phyloP scores from a whole-genome alignment of 176 grass and related monocot genomes.

The Microstegium vimineum region DNA sequence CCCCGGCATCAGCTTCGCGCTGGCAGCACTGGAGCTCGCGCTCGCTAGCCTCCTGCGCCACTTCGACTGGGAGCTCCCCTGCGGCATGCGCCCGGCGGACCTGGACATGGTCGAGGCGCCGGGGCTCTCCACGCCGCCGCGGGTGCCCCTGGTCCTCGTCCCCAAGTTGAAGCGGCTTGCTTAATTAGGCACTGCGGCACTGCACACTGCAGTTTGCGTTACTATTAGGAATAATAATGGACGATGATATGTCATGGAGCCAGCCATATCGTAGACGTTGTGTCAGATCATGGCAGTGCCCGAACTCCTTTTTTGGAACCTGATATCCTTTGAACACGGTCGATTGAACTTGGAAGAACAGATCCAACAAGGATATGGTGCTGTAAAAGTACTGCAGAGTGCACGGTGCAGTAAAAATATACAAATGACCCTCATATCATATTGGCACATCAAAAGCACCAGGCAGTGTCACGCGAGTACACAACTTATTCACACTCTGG shows the following conservation, averaged over 20 bases:
- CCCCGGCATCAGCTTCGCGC: constrained; percentile 39
- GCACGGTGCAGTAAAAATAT: constrained; percentile 1
- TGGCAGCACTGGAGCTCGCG: constrained; percentile 34
- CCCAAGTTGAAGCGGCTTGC: not conserved
- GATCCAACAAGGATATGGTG: not conserved
- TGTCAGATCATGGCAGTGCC: no score
- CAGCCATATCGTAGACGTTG: no score
- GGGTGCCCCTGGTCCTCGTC: not conserved
- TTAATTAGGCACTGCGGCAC: not conserved
- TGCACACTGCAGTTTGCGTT: not conserved
- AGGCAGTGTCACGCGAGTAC: not conserved
- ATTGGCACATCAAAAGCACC: not conserved
- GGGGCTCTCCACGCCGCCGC: not conserved
- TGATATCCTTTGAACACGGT: not conserved
- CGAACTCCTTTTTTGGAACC: no score
- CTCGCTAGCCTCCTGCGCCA: constrained; percentile 36
- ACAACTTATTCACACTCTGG: constrained; percentile 35
- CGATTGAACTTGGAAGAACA: not conserved
- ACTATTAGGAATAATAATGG: not conserved
- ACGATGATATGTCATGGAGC: not conserved
- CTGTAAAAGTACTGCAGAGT: not conserved
- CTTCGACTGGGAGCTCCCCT: constrained; percentile 42
- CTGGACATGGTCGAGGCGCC: not conserved
- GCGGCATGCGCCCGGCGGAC: not conserved
- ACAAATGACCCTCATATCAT: not conserved